Evolutionary conservation across 164 flowering plant species (phyloP).

Genomic region (Litsea cubeba): DNA sequence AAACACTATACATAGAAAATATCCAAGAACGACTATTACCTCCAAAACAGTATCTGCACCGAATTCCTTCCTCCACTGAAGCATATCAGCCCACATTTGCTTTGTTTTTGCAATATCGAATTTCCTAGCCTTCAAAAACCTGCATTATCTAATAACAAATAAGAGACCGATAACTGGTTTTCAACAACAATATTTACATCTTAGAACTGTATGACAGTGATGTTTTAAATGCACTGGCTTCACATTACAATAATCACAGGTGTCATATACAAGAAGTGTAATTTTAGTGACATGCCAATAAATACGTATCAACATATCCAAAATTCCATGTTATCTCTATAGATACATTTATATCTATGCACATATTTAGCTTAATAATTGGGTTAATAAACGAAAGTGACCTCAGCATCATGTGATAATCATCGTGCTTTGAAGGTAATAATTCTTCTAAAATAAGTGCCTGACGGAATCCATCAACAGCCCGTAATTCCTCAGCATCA

Average conservation of each 20-base stretch:
- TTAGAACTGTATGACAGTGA: not conserved
- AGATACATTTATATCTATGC: not conserved
- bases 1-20: too few relatives aligned
- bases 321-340: too few relatives aligned
- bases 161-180: not conserved
- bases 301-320: too few relatives aligned
- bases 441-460: conserved; percentile 71
- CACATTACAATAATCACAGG: not conserved
- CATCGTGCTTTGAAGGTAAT: conserved; percentile 67
- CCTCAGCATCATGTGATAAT: conserved; percentile 91
- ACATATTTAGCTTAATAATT: not conserved
- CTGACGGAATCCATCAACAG: conserved; percentile 84
- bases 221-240: not conserved
- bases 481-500: conserved; percentile 70
- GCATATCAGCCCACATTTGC: conserved; percentile 17
- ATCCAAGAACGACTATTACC: conserved; percentile 2
- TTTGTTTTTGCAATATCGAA: conserved; percentile 15
- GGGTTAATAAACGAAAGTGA: conserved; percentile 15
- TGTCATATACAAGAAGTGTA: too few relatives aligned
- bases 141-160: not conserved
- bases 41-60: conserved; percentile 9
- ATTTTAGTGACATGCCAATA: too few relatives aligned
- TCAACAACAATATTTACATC: not conserved
- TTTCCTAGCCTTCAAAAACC: conserved; percentile 17
- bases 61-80: conserved; percentile 17